Conservation (phyloP, 176 grass and related monocot genomes). For the Hordeum marinum region DNA sequence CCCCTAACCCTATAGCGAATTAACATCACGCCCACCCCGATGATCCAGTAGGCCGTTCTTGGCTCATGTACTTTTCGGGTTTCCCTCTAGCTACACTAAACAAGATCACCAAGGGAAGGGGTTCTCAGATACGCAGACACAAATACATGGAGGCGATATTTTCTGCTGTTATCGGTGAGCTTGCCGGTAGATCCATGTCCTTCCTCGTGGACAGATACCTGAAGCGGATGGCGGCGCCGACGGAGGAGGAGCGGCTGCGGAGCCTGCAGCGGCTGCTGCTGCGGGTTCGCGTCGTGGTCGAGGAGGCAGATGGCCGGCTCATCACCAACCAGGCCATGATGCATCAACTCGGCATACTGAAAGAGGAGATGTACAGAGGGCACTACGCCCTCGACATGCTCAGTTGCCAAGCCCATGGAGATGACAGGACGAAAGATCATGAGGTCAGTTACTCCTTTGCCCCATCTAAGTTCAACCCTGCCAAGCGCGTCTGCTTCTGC, state of each 20-base stretch:
- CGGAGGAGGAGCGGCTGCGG: neutral
- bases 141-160: neutral
- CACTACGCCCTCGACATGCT: neutral
- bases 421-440: neutral
- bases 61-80: too few relatives aligned
- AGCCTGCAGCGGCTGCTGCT: too few relatives aligned
- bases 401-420: neutral
- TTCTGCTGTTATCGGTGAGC: neutral
- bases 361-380: neutral
- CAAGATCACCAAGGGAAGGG: neutral
- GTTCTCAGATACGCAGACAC: neutral
- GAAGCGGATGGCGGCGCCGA: neutral
- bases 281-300: neutral
- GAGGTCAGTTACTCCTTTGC: too few relatives aligned
- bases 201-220: neutral
- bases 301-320: conserved; percentile 4
- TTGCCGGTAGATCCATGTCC: neutral
- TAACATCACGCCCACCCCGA: too few relatives aligned
- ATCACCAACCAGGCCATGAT: neutral
- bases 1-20: too few relatives aligned
- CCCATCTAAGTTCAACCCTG: too few relatives aligned
- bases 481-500: too few relatives aligned
- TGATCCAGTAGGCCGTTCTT: too few relatives aligned
- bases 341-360: neutral
- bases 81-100: too few relatives aligned